Conservation (phyloP, 2,329 filamentous ascomycete genomes). For the Paecilomyces formosus region DNA sequence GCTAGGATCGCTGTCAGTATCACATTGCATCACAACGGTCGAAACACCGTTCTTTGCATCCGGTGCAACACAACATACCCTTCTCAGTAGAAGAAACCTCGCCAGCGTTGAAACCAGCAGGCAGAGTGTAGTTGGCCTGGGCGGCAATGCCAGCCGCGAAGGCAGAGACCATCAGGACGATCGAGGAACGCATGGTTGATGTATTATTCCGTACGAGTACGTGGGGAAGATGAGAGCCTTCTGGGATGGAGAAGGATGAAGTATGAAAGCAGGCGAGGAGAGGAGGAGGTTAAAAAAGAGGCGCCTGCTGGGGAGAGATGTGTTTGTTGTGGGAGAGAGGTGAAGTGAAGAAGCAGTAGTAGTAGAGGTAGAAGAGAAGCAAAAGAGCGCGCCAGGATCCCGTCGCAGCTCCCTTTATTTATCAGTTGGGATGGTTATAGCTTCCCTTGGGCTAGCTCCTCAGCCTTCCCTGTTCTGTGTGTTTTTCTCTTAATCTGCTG, state of each 20-base stretch:
- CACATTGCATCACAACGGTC: not conserved
- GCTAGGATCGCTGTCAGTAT: conserved; percentile 20
- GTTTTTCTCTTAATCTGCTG: not conserved
- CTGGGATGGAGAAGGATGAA: not conserved
- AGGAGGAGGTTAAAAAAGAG: not conserved
- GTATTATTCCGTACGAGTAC: conserved; percentile 1
- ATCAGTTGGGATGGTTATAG: not conserved
- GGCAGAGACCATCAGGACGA: conserved; percentile 8
- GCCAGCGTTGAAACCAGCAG: conserved; percentile 35
- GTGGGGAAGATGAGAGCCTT: not conserved
- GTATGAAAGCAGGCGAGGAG: not conserved
- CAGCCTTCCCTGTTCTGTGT: not conserved
- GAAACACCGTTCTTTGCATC: not conserved
- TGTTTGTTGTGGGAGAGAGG: not conserved
- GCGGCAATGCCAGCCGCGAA: conserved; percentile 5
- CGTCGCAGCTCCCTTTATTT: not conserved
- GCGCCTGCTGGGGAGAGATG: not conserved
- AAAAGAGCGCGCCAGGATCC: not conserved
- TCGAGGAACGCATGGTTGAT: conserved; percentile 7
- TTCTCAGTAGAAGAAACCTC: conserved; percentile 28
- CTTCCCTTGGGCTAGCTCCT: not conserved
- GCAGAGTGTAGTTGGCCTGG: conserved; percentile 43
- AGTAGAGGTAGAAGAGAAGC: not conserved
- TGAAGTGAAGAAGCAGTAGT: no score
- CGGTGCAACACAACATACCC: conserved; percentile 15